These are phyloP conservation scores for Russula sp. DNA, from an alignment of 768 basidiomycete genomes.

Conservation along the genomic window DNA sequence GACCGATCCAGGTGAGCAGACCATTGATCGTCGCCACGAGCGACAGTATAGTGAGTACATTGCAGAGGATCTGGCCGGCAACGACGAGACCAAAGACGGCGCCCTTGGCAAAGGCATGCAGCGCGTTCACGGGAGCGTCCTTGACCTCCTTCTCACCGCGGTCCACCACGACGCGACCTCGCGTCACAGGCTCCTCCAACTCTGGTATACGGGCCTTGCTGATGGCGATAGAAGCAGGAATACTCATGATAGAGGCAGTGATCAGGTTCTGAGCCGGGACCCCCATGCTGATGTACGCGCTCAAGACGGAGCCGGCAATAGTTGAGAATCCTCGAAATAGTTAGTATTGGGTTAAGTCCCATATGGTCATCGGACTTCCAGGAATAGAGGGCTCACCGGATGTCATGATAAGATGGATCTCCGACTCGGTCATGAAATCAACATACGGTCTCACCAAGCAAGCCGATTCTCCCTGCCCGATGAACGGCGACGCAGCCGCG, in stretches of 20 bases:
- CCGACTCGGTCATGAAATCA: conserved; percentile 77
- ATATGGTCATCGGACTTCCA: background rate
- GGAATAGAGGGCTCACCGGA: conserved; percentile 42
- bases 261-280: conserved; percentile 74
- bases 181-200: conserved; percentile 77
- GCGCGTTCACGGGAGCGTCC: conserved; percentile 59
- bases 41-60: conserved; percentile 78
- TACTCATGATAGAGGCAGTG: conserved; percentile 91
- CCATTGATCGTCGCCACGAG: conserved; percentile 80
- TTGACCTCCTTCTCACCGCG: conserved; percentile 55
- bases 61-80: conserved; percentile 83
- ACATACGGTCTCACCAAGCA: conserved; percentile 81
- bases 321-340: conserved; percentile 72
- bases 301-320: conserved; percentile 84
- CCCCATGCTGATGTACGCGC: conserved; percentile 73
- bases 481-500: conserved; percentile 88
- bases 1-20: conserved; percentile 82
- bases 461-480: conserved; percentile 86
- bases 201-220: conserved; percentile 85
- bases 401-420: conserved; percentile 85
- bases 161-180: conserved; percentile 72
- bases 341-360: background rate
- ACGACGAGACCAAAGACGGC: conserved; percentile 80
- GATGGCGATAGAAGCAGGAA: conserved; percentile 90
- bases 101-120: conserved; percentile 85